Percentiles rank a stretch among this genome's conserved stretches.
phyloP scores from a whole-genome alignment of 1,284 basidiomycete species.

The Rhodotorula sp. region DNA sequence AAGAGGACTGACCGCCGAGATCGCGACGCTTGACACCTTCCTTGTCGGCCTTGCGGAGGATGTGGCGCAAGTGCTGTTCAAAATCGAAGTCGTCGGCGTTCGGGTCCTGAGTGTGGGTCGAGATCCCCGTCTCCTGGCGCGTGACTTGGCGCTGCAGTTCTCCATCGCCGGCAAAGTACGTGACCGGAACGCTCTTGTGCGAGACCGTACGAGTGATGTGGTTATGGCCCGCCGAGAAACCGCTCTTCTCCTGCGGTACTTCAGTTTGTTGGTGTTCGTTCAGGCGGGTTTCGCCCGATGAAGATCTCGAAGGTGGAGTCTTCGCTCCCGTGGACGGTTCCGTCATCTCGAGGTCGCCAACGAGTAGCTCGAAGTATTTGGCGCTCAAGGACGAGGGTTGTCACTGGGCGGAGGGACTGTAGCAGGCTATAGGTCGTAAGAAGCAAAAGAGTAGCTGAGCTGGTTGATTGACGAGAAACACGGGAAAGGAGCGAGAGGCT shows the following conservation, averaged over 20 bases:
- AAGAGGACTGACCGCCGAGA: conserved; percentile 23
- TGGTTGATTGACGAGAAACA: too few relatives aligned
- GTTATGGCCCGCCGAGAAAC: not conserved
- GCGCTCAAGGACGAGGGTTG: too few relatives aligned
- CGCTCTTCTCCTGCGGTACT: not conserved
- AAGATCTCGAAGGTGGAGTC: not conserved
- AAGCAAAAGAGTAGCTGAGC: too few relatives aligned
- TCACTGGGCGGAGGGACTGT: too few relatives aligned
- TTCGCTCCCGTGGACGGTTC: not conserved
- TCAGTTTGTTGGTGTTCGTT: not conserved
- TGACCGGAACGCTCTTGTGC: not conserved
- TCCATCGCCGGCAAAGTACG: conserved; percentile 16
- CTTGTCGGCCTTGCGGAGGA: conserved; percentile 30
- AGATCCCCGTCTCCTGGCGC: not conserved
- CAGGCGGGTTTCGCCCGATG: not conserved
- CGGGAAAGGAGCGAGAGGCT: too few relatives aligned
- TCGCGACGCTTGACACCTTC: conserved; percentile 42
- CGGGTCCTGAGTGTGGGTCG: conserved; percentile 36
- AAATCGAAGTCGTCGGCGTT: conserved; percentile 47
- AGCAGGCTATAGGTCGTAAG: too few relatives aligned
- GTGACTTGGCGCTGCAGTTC: conserved; percentile 16
- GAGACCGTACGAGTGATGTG: not conserved
- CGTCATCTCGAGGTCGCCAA: not conserved
- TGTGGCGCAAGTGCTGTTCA: conserved; percentile 43
- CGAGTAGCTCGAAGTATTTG: too few relatives aligned